Percentiles rank a stretch among this genome's conserved stretches.
These are phyloP conservation scores for Wickerhamomyces sp. DNA, from an alignment of 1,139 yeast genomes.

Conservation along the genomic window DNA sequence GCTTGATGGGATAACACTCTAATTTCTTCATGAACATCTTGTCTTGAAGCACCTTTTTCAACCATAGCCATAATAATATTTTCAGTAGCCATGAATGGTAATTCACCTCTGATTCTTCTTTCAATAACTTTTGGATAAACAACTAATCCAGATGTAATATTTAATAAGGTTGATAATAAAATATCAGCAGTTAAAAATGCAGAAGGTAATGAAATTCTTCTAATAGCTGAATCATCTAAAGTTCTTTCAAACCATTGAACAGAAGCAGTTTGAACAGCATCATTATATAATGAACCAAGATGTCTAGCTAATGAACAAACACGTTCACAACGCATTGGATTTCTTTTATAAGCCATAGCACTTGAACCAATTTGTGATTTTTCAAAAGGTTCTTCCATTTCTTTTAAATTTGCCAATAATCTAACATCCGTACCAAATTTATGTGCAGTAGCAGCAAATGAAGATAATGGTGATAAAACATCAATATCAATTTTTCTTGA, in stretches of 20 bases:
- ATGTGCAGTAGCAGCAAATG: constrained; percentile 95
- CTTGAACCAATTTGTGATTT: constrained; percentile 96
- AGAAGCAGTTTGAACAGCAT: constrained; percentile 93
- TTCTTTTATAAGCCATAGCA: constrained; percentile 99
- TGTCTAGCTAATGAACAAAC: constrained; percentile 97
- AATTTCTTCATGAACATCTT: constrained; percentile 96
- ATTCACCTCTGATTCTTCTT: constrained; percentile 89
- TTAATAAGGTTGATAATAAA: constrained; percentile 79
- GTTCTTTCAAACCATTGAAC: constrained; percentile 99
- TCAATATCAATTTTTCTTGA: constrained; percentile 97
- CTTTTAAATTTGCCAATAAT: constrained; percentile 92
- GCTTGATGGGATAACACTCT: constrained; percentile 97
- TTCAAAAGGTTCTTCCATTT: constrained; percentile 97
- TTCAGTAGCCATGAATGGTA: constrained; percentile 99
- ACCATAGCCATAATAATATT: constrained; percentile 99
- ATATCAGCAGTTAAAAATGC: constrained; percentile 97
- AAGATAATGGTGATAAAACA: constrained; percentile 85
- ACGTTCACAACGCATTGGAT: constrained; percentile 99
- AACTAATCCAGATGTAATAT: constrained; percentile 91
- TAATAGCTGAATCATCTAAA: constrained; percentile 94
- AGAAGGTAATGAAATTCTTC: constrained; percentile 95
- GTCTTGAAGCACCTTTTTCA: constrained; percentile 95
- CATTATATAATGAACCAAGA: constrained; percentile 83
- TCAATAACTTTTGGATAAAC: constrained; percentile 98
- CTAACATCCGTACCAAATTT: constrained; percentile 97